Base-by-base conservation (phyloP, 2,329 filamentous ascomycete species). In the Ceratocystis cubensis region DNA sequence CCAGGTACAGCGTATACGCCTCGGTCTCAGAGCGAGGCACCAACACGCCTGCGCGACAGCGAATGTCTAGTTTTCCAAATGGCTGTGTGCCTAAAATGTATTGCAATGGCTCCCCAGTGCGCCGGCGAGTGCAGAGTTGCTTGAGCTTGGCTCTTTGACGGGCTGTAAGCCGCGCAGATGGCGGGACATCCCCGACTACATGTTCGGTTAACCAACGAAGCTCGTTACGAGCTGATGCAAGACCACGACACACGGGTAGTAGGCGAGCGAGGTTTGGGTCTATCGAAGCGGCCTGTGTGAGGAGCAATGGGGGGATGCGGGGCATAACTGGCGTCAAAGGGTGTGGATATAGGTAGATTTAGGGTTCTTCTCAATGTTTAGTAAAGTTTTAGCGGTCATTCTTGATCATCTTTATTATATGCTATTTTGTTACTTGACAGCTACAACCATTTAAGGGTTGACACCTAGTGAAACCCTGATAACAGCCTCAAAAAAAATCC, bases 11-110 rank as follows among this genome's bases (percentile, higher is more conserved):
- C 1, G 82, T 84, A 73, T 87, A 89, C 1, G 85, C 81, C 75
- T 91, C 88, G 2, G 88, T 91, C 74, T 91, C 88, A 28, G 83
- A 79, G 78, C 93, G 83, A 45, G 94, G 94, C 70, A 97, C 96
- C 66, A 99, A 78, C 4, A 97, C 92, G 1, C 89, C 89, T 10
- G 80, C 82, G 33, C 78, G 79, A 73, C 92, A 96, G 65, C 81
- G 76, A 59, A 99, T 88, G 53, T 96, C 88, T 17, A 97, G 76
- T 3, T 84, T 78, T 0, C 92, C 93, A 76, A 99, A 97, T 1
- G 88, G 94, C 74, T 96, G 91, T 4, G 86, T 86, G 2, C 91
- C 91, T 1, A 99, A 78, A 25, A 97, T 81, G 73, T 97, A 97
- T 74, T 97, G 94, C 44, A 99, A 76, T 1, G 94, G 94, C 67